Evolutionary conservation across 169 alveolate genomes (phyloP), one percentile per base, ranked within the genome.

Genomic region (Plasmodium yoelii): DNA sequence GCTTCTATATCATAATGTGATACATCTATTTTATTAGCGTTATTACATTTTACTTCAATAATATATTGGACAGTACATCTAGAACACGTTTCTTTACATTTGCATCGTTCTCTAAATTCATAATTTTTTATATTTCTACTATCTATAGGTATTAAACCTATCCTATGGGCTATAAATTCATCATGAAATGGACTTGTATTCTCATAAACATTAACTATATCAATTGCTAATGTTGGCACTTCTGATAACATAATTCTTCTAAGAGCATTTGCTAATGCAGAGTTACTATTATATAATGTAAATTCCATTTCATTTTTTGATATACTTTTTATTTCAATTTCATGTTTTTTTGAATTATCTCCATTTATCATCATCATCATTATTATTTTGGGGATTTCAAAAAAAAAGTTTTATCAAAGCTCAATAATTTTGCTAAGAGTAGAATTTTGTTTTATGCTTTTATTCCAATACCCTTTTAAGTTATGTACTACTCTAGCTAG

Each of bases 221-320:
- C 99, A 42, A 97, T 97, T 12, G 99, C 99, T 94, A 98, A 96
- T 19, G 99, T 94, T 18, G 99, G 99, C 0, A 98, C 97, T 87
- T 98, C 99, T 1, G 99, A 97, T 44, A 98, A 91, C 86, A 98
- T 97, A 24, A 97, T 96, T 70, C 99, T 94, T 67, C 99, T 80
- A 28, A 98, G 88, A 5, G 99, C 96, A 90, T 97, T 97, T 15
- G 99, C 99, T 74, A 97, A 92, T 12, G 98, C 92, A 10, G 97
- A 90, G 77, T 98, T 99, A 18, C 98, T 94, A 59, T 98, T 96
- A 34, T 92, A 93, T 63, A 98, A 94, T 55, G 91, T 92, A 87
- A 97, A 98, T 92, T 94, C 94, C 90, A 95, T 92, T 44, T 92
- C 92, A 44, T 73, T 89, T 34, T 87, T 87, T 19, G 94, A 86